Base-by-base conservation (phyloP, 2,329 filamentous ascomycete species). In the Aureobasidium leucospermi region DNA sequence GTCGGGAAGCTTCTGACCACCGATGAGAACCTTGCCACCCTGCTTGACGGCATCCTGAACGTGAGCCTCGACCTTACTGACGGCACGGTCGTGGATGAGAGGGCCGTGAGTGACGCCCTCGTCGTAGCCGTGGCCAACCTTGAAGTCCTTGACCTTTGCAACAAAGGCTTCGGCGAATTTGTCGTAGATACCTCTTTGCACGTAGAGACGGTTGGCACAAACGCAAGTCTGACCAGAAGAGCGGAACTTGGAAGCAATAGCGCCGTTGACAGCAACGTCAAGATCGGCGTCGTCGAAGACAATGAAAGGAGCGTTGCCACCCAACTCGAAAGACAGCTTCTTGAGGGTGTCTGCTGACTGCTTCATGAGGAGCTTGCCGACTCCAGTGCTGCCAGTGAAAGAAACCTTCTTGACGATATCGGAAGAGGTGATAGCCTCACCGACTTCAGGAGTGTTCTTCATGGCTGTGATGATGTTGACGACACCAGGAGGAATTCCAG, bases 211-310 rank as follows among this genome's bases (percentile, higher is more conserved):
- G 77, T 95, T 95, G 29, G 79, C 79, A 64, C 78, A 80, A 5
- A 97, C 92, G 73, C 94, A 99, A 0, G 94, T 97, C 79, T 99
- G 94, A 38, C 94, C 94, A 0, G 90, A 95, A 39, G 87, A 90
- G 58, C 94, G 88, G 84, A 97, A 97, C 74, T 97, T 99, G 68
- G 85, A 92, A 28, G 86, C 78, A 58, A 97, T 83, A 49, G 91
- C 91, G 29, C 92, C 93, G 0, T 84, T 77, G 1, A 97, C 90
- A 2, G 94, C 94, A 4, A 79, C 77, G 61, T 96, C 92, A 19
- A 97, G 76, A 70, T 97, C 90, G 19, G 93, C 71, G 69, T 97
- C 93, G 69, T 97, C 91, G 69, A 97, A 97, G 36, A 97, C 90
- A 65, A 97, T 96, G 71, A 96, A 96, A 1, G 93, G 93, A 0